Base-by-base conservation (phyloP, 2,329 filamentous ascomycete genomes). In the Microascus cirrosus region DNA sequence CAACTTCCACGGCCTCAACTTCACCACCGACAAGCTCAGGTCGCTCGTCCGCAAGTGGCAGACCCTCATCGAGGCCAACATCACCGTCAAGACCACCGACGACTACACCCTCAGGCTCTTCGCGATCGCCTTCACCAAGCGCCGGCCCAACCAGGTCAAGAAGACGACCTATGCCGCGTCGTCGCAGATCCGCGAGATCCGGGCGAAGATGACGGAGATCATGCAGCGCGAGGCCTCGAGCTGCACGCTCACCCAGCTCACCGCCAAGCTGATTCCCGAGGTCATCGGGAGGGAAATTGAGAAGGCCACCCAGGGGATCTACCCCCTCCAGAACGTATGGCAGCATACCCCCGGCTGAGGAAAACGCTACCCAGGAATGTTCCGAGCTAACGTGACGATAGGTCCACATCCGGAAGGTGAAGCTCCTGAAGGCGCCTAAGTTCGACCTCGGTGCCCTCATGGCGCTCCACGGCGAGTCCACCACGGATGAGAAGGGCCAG, bases 341-440 rank as follows among this genome's bases (percentile, higher is more conserved):
- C 60, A n/a, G 18, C 28, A 20, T 18, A 2, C 5, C 32, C 32
- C 32, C n/a, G n/a, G 6, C 45, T 22, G 28, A 32, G 28, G 28
- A 32, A 32, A 32, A 32, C 45, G n/a, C 4, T 2, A 50, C 20
- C 24, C 24, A 24, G 6, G 45, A 11, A 22, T 12, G 7, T 8
- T n/a, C 11, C 22, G 20, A 22, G 45, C 45, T 50, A 50, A 50
- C 45, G 12, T 32, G 25, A 35, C 28, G 63, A 11, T 68, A 97
- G 92, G 92, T 97, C 72, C 94, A 99, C 84, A 96, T 99, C 79
- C 92, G 94, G 79, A 99, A 99, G 86, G 93, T 99, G 73, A 99
- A 99, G 87, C 89, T 99, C 69, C 83, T 99, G 69, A 99, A 99
- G 87, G 78, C 87, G 66, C 94, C 94, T 73, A 99, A 99, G 85